Evolutionary conservation across 371 early-diverging fungal genomes (phyloP), one percentile per base, ranked within the genome.

Genomic region (Lichtheimia corymbifera): DNA sequence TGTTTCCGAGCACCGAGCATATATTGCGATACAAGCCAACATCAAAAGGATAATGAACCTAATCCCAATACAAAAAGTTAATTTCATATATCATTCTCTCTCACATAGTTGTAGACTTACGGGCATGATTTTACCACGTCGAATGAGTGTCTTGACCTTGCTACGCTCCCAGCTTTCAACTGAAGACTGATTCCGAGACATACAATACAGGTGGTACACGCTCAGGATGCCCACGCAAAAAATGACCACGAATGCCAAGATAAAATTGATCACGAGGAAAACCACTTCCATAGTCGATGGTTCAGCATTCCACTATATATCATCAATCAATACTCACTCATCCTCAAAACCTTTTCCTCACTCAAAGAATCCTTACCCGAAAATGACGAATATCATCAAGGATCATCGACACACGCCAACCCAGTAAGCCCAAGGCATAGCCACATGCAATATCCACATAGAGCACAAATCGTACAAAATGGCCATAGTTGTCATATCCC

Each of bases 11-110:
- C 4, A 97, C 91, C 12, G 86, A 79, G 18, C 78, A 82, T 51
- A 94, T 88, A 65, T 97, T 97, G 50, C 77, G 70, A 61, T 82
- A 66, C n/a, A 82, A 62, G 4, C 99, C 97, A 52, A 99, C 63
- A 75, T 97, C 91, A 76, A 97, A 99, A 1, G 99, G 99, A 76
- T 91, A 95, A 41, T 71, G 71, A 15, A 81, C 65, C 86, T 88
- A 44, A 18, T 42, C n/a, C 1, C 41, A 13, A 25, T 18, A 17
- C 47, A 47, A 0, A 11, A 5, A 6, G 45, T 15, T 45, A 3
- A 18, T 2, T 30, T 20, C 3, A n/a, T 25, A 35, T 30, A 1
- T 41, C 28, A 14, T 4, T 30, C 35, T 27, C 54, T 15, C 55
- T 6, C 9, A n/a, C 9, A n/a, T 18, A 54, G 40, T 17, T 28